phyloP scores from a whole-genome alignment of 1,139 yeast species.

The Protomyces pachydermus region DNA sequence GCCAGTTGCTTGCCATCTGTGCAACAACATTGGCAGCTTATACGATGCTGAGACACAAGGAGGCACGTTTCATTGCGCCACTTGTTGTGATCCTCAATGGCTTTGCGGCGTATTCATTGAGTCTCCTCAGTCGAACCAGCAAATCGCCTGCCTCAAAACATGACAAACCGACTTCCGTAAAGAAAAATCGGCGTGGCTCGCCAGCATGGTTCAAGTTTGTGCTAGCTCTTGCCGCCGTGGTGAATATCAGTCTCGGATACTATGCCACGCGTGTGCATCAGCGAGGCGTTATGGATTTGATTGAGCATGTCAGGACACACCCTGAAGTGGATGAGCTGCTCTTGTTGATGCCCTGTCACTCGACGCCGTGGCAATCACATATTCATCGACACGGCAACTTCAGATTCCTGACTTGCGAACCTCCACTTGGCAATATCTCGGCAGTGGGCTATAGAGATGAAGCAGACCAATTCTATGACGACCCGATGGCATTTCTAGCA shows the following conservation, averaged over 20 bases:
- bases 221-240: conserved; percentile 14
- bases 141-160: background rate
- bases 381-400: conserved; percentile 50
- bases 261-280: conserved; percentile 69
- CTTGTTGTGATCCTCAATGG: conserved; percentile 66
- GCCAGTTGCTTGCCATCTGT: conserved; percentile 39
- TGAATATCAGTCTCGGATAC: conserved; percentile 48
- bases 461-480: conserved; percentile 72
- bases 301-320: conserved; percentile 49
- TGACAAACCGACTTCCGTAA: background rate
- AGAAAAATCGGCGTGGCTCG: background rate
- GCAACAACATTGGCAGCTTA: conserved; percentile 50
- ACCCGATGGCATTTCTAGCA: conserved; percentile 55
- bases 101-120: conserved; percentile 38
- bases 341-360: conserved; percentile 90
- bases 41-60: conserved; percentile 75
- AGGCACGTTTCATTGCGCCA: conserved; percentile 84
- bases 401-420: conserved; percentile 89
- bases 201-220: background rate
- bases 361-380: conserved; percentile 92
- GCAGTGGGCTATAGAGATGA: conserved; percentile 60
- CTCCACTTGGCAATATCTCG: conserved; percentile 53
- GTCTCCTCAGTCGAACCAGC: background rate
- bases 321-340: conserved; percentile 52
- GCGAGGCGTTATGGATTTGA: conserved; percentile 72